These are phyloP conservation scores for Pouteria campechiana DNA, from an alignment of 179 eudicot species.

Conservation along the genomic window DNA sequence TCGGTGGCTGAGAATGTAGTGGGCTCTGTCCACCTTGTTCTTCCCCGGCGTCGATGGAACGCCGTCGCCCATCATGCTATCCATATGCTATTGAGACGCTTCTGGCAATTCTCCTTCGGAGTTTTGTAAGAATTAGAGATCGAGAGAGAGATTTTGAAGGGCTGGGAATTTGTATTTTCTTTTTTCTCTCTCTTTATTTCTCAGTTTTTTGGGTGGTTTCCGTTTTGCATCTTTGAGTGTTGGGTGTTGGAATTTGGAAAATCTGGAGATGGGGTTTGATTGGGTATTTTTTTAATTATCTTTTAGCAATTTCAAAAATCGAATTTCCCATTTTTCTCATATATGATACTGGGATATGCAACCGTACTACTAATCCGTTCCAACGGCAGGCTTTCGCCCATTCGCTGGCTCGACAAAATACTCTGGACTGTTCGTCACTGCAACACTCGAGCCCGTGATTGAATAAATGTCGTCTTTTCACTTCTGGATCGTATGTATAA, in stretches of 20 bases:
- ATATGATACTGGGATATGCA: too few species aligned
- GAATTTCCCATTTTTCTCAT: too few species aligned
- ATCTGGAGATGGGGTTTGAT: too few species aligned
- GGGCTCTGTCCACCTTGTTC: slow-evolving; percentile 70
- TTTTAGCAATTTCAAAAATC: too few species aligned
- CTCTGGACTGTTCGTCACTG: too few species aligned
- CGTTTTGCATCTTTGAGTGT: slow-evolving; percentile 27
- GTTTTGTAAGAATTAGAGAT: not conserved
- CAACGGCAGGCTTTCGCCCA: too few species aligned
- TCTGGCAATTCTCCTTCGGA: slow-evolving; percentile 1
- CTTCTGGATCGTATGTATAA: too few species aligned
- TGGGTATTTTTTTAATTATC: too few species aligned
- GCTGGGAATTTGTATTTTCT: slow-evolving; percentile 9
- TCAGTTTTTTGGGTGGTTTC: slow-evolving; percentile 2
- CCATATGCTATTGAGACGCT: slow-evolving; percentile 15
- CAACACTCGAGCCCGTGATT: too few species aligned
- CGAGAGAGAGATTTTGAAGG: not conserved
- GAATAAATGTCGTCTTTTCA: too few species aligned
- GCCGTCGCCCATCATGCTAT: slow-evolving; percentile 50
- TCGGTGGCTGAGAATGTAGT: slow-evolving; percentile 27
- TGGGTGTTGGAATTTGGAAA: slow-evolving; percentile 3
- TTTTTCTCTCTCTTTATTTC: not conserved
- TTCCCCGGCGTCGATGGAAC: slow-evolving; percentile 71
- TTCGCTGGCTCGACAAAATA: too few species aligned
- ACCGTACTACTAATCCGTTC: too few species aligned